Base-by-base conservation (phyloP, 805 yeast genomes). In the Pichia deserticola region DNA sequence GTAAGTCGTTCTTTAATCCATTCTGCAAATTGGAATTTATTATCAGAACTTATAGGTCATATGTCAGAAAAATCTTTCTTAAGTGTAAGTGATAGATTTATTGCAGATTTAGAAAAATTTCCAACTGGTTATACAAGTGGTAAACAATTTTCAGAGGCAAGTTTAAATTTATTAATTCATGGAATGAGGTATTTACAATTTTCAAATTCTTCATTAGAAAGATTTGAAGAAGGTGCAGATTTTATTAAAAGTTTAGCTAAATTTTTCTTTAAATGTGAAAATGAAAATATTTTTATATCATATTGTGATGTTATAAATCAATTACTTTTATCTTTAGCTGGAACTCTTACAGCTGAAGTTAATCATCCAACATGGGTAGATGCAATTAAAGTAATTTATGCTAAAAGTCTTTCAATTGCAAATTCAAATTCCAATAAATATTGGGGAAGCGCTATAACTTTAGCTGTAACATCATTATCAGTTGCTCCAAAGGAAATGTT, bases 311-410 rank as follows among this genome's bases (percentile, higher is more conserved):
- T 89, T 1, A 72, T 90, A 38, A 76, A 84, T 49, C 82, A 79
- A 47, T 74, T 93, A 29, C 67, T 93, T 3, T 68, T 89, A 39
- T 95, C 97, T 0, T 65, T 93, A 28, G 95, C 97, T 0, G 92
- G 88, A 8, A 74, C 81, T 1, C 73, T 90, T 34, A 88, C 97
- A 0, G 98, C 97, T 0, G 99, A 93, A 62, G 90, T 89, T 0
- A 92, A 93, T 60, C 96, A 92, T 63, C 99, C 99, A 4, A 81
- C 85, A 1, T 93, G 99, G 99, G 82, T 84, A 0, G 86, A 81
- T 39, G 93, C 97, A 0, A 78, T 89, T 48, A 76, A 77, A 27
- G 68, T 73, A 20, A 79, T 92, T 12, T 82, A 77, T 62, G 65
- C 13, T 78, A 75, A 53, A 50, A 51, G 63, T 76, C 13, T 74